Evolutionary conservation across 1,139 yeast species (phyloP).

Genomic region (Taphrina confusa): DNA sequence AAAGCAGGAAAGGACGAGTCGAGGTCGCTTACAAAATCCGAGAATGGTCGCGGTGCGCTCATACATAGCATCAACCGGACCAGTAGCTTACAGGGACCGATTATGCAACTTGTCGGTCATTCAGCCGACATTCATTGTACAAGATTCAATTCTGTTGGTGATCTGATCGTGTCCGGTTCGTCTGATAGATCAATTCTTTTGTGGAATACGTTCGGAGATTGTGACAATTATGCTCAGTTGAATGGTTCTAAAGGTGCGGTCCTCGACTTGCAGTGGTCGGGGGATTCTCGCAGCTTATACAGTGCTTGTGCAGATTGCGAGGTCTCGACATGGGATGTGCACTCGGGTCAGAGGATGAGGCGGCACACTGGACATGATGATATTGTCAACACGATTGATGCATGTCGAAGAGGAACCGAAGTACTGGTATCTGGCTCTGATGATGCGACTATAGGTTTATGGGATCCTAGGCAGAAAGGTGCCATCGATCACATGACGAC

Average conservation of each 20-base stretch:
- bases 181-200: conserved; percentile 46
- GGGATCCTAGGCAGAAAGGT: conserved; percentile 64
- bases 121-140: conserved; percentile 45
- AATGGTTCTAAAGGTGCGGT: conserved; percentile 58
- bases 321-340: conserved; percentile 58
- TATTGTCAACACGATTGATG: conserved; percentile 59
- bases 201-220: conserved; percentile 51
- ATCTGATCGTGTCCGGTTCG: conserved; percentile 46
- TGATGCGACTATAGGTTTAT: conserved; percentile 60
- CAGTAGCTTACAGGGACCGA: conserved; percentile 41
- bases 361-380: conserved; percentile 57
- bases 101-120: conserved; percentile 42
- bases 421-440: conserved; percentile 62
- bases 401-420: conserved; percentile 46
- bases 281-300: conserved; percentile 49
- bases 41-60: conserved; percentile 9
- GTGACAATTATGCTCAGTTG: conserved; percentile 51
- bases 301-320: conserved; percentile 55
- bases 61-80: conserved; percentile 39
- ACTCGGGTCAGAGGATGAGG: conserved; percentile 57
- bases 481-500: conserved; percentile 51
- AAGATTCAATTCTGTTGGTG: conserved; percentile 45
- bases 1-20: conserved; percentile 6
- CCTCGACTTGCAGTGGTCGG: conserved; percentile 53
- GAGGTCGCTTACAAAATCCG: background rate